Percentiles rank a stretch among this genome's conserved stretches.
Evolutionary conservation across 169 alveolate genomes (phyloP).

Genomic region (Theileria sp.): DNA sequence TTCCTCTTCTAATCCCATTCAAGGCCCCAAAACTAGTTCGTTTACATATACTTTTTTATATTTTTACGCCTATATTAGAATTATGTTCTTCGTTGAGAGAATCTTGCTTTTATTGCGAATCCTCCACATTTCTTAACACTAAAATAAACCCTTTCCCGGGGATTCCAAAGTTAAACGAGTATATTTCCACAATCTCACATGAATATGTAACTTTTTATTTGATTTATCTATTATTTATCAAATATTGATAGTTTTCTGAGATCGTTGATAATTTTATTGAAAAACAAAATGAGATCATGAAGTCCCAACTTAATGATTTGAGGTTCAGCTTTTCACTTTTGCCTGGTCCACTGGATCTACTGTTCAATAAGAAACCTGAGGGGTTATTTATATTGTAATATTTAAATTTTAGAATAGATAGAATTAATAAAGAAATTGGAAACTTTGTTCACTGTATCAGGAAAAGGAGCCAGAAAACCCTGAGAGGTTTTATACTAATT

Average conservation of each 20-base stretch:
- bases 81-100: neutral
- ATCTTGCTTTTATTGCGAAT: neutral
- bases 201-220: slow-evolving; percentile 17
- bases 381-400: neutral
- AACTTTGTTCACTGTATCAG: slow-evolving; percentile 26
- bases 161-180: neutral
- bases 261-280: slow-evolving; percentile 6
- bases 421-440: slow-evolving; percentile 11
- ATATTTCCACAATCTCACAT: neutral
- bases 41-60: neutral
- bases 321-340: neutral
- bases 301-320: neutral
- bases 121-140: neutral
- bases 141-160: neutral
- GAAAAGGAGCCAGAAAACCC: neutral
- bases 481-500: neutral
- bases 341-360: neutral
- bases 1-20: neutral
- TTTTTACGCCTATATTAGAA: neutral
- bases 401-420: neutral
- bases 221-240: neutral
- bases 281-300: slow-evolving; percentile 16
- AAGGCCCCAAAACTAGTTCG: neutral
- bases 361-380: neutral
- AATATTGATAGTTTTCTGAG: slow-evolving; percentile 4